Evolutionary conservation across 495 filamentous ascomycete genomes (phyloP).

Genomic region (Amphirosellinia nigrospora): DNA sequence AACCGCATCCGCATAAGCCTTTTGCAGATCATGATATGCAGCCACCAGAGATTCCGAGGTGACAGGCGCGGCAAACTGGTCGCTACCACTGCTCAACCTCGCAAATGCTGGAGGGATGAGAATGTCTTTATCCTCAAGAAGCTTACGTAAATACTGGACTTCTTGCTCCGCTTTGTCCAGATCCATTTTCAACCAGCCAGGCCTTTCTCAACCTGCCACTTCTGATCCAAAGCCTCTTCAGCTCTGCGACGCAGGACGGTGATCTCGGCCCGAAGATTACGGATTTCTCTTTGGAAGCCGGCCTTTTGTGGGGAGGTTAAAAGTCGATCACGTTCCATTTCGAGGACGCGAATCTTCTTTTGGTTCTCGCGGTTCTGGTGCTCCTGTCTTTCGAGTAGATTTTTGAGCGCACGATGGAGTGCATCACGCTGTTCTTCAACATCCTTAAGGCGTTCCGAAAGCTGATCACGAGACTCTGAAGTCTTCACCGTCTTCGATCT

Average conservation of each 20-base stretch:
- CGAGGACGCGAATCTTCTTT: slow-evolving; percentile 75
- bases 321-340: slow-evolving; percentile 78
- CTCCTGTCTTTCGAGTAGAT: slow-evolving; percentile 84
- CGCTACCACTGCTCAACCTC: slow-evolving; percentile 49
- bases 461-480: slow-evolving; percentile 68
- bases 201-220: slow-evolving; percentile 95
- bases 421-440: slow-evolving; percentile 93
- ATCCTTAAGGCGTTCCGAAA: slow-evolving; percentile 86
- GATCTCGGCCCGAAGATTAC: slow-evolving; percentile 80
- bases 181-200: slow-evolving; percentile 94
- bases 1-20: slow-evolving; percentile 58
- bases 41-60: slow-evolving; percentile 77
- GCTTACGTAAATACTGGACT: slow-evolving; percentile 75
- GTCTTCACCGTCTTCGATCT: slow-evolving; percentile 69
- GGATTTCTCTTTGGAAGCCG: slow-evolving; percentile 83
- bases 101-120: slow-evolving; percentile 63
- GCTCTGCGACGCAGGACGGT: slow-evolving; percentile 83
- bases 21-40: slow-evolving; percentile 80
- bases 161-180: slow-evolving; percentile 95
- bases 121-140: slow-evolving; percentile 89
- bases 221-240: slow-evolving; percentile 94
- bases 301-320: slow-evolving; percentile 73
- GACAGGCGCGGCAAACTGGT: slow-evolving; percentile 42
- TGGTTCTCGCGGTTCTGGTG: slow-evolving; percentile 79
- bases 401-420: slow-evolving; percentile 82